A percentile compares a stretch with the other conserved stretches of the same genome.
Conservation (phyloP, 2,329 filamentous ascomycete genomes). For the Fusarium sulawesiense region DNA sequence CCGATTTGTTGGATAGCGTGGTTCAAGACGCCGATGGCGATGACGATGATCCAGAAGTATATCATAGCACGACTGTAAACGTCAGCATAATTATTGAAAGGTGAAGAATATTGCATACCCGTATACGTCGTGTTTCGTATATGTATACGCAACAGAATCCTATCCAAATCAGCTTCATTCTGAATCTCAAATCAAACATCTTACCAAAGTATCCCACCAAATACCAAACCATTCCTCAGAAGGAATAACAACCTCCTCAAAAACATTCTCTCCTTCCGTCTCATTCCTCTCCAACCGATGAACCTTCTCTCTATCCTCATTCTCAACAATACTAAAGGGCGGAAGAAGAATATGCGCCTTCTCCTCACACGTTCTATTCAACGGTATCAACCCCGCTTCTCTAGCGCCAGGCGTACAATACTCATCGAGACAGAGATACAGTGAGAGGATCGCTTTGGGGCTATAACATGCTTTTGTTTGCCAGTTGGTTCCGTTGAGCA, state of each 20-base stretch:
- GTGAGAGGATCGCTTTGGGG: constrained; percentile 44
- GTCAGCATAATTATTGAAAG: constrained; percentile 5
- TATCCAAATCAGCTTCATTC: constrained; percentile 33
- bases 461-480: constrained; percentile 48
- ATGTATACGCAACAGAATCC: constrained; percentile 53
- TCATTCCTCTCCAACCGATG: constrained; percentile 48
- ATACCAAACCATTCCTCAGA: constrained; percentile 49
- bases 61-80: constrained; percentile 49
- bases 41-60: constrained; percentile 55
- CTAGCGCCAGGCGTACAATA: constrained; percentile 50
- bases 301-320: constrained; percentile 49
- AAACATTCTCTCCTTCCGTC: neutral
- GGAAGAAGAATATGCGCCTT: constrained; percentile 47
- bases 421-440: constrained; percentile 53
- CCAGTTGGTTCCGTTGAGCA: constrained; percentile 34
- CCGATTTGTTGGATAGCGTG: constrained; percentile 42
- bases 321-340: constrained; percentile 50
- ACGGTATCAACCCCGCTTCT: constrained; percentile 16
- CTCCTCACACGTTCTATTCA: constrained; percentile 53
- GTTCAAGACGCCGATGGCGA: constrained; percentile 51
- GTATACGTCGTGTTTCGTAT: constrained; percentile 51
- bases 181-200: too few species aligned
- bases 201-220: constrained; percentile 55
- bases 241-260: constrained; percentile 52
- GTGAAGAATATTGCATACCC: constrained; percentile 41